Base-by-base conservation (phyloP, 31 red algal species). In the Porphyra umbilicalis region DNA sequence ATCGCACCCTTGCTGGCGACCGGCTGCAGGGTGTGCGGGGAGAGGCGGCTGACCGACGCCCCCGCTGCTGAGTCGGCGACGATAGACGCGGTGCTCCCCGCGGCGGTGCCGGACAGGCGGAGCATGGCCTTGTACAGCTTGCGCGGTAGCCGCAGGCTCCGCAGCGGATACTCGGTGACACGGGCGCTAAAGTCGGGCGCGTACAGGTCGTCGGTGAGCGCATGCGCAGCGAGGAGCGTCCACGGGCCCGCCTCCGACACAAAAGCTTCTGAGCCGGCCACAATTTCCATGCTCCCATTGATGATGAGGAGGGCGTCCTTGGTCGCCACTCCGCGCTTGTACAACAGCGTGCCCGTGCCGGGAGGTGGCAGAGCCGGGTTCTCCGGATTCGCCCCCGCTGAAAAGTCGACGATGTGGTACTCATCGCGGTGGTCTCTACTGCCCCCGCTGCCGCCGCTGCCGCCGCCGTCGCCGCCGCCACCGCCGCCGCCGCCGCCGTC, bases 151-250 rank as follows among this genome's bases (percentile, higher is more conserved):
- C 91, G 85, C 34, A 99, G 77, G 29, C 92, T 44, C 33, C 97
- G 88, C 30, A 92, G 81, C 20, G 97, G 97, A 37, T 86, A 84
- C 86, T 96, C 97, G 9, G 85, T 84, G 33, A 91, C 89, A 11
- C 81, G 84, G 32, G 97, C 97, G 33, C 91, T 86, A 83, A 99
- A 99, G 75, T 99, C 97, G 33, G 97, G 91, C 10, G 87, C 91
- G 81, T 99, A 99, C 10, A 94, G 75, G 35, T 91, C 91, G 46
- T 96, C 89, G 10, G 87, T 90, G 29, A 99, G 75, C 25, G 94
- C 97, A 29, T 82, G 57, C 13, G 76, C 75, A 30, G 89, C 97
- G 32, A 99, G 85, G 33, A 99, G 74, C 38, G 94, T 96, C 97
- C 97, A 99, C 32, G 97, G 90, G 35, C 93, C 93, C 6, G 84